Conservation (phyloP, 2,329 filamentous ascomycete species). For the Thelonectria discophora region DNA sequence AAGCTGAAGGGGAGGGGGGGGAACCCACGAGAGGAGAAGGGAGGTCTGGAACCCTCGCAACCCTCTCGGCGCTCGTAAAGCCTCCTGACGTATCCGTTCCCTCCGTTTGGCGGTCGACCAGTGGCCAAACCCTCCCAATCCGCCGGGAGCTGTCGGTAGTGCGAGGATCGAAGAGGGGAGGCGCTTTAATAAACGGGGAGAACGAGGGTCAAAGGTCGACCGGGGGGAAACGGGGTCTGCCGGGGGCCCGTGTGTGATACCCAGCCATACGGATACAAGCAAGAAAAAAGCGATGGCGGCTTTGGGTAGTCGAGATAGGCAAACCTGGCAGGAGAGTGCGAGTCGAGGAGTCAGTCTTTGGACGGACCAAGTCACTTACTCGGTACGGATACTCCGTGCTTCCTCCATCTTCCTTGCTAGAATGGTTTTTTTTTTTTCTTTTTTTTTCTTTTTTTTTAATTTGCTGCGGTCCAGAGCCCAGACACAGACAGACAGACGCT, state of each 20-base stretch:
- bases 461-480: neutral
- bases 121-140: conserved; percentile 3
- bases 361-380: neutral
- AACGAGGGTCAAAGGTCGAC: neutral
- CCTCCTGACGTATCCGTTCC: neutral
- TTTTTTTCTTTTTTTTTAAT: neutral
- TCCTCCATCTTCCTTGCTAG: neutral
- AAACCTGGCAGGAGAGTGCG: neutral
- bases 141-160: conserved; percentile 25
- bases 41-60: conserved; percentile 26
- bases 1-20: neutral
- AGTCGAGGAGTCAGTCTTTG: neutral
- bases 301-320: conserved; percentile 4
- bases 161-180: conserved; percentile 9
- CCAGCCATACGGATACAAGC: conserved; percentile 12
- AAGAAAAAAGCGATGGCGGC: conserved; percentile 8
- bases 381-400: neutral
- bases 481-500: no score
- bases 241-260: conserved; percentile 33
- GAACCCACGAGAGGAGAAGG: no score
- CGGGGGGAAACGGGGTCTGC: conserved; percentile 14
- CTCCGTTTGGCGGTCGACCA: conserved; percentile 7
- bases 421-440: neutral
- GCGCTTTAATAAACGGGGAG: conserved; percentile 16
- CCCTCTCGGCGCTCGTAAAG: neutral